Conservation (phyloP, 1,139 yeast species). For the Suhomyces choctaworum region DNA sequence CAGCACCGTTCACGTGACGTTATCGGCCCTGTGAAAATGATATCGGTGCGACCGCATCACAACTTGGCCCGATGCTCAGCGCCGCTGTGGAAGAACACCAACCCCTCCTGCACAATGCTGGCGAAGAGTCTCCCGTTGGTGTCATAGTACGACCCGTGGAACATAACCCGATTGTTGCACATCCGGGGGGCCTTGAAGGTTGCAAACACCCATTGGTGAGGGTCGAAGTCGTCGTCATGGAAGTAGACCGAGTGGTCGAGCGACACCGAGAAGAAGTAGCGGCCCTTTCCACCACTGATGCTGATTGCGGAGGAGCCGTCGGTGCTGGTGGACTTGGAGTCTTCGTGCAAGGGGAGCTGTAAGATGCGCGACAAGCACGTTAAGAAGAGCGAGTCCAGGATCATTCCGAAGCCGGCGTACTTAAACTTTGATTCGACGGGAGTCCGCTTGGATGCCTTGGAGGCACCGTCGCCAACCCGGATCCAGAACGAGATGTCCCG, state of each 20-base stretch:
- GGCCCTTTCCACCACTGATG: slow-evolving; percentile 23
- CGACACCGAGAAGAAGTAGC: slow-evolving; percentile 39
- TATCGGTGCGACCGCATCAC: no score
- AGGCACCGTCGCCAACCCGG: slow-evolving; percentile 27
- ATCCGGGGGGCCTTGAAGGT: slow-evolving; percentile 37
- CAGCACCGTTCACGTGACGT: no score
- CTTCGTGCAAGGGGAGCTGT: slow-evolving; percentile 20
- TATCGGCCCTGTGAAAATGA: no score
- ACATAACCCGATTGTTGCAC: slow-evolving; percentile 41
- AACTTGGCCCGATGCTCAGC: slow-evolving; percentile 33
- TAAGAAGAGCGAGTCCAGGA: slow-evolving; percentile 40
- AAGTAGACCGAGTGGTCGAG: slow-evolving; percentile 45
- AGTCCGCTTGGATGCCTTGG: slow-evolving; percentile 5
- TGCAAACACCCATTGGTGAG: slow-evolving; percentile 41
- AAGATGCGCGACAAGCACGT: slow-evolving; percentile 31
- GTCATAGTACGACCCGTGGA: slow-evolving; percentile 38
- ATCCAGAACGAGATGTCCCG: slow-evolving; percentile 36
- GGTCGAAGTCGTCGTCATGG: slow-evolving; percentile 47
- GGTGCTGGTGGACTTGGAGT: slow-evolving; percentile 5
- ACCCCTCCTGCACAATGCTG: slow-evolving; percentile 45
- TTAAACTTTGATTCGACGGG: slow-evolving; percentile 19
- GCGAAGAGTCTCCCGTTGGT: slow-evolving; percentile 39
- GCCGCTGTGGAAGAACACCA: slow-evolving; percentile 36
- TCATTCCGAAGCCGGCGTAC: slow-evolving; percentile 30
- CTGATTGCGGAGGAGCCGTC: slow-evolving; percentile 9